Evolutionary conservation across 495 filamentous ascomycete species (phyloP), one percentile per base, ranked within the genome.

Genomic region (Aspergillus heteromorphus): DNA sequence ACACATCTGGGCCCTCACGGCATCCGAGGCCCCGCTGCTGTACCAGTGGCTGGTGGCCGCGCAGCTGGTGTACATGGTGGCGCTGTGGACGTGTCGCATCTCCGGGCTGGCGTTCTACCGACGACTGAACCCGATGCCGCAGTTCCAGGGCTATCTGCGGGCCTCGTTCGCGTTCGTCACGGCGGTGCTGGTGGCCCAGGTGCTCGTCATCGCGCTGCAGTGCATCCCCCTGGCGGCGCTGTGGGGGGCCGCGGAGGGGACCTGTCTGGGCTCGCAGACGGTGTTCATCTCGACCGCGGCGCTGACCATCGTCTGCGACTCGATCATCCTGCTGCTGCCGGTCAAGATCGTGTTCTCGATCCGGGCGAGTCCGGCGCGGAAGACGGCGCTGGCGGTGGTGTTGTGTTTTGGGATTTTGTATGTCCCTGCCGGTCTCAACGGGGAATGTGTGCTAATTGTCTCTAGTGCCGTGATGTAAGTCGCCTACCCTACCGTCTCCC

Each of bases 71-170:
- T 65, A 65, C 42, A 53, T 63, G 45, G 40, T 56, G 16, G 56
- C 50, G 20, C 36, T 65, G 6, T 58, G 57, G 54, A 38, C 59
- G 7, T 65, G 63, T 42, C 60, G 63, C 7, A 36, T 65, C 16
- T 65, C 63, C 0, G 63, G 60, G 1, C 16, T 65, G 1, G 41
- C 58, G 5, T 63, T 65, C 31, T 65, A 63, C 45, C 42, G 51
- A 6, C 63, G 63, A 8, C 49, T 63, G 5, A 65, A 65, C 18
- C 57, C 51, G 10, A 63, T 60, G 60, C 63, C 63, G 1, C 55
- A 23, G 1, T 65, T 63, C 21, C 38, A 18, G 9, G 18, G 60
- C 0, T 62, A 57, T 23, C 41, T 63, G n/a, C 54, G 54, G 0
- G 19, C 51, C 0, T 45, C 55, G 21, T 49, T 56, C 19, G 55